phyloP scores from a whole-genome alignment of 805 yeast genomes.

The Myxozyma monticola region DNA sequence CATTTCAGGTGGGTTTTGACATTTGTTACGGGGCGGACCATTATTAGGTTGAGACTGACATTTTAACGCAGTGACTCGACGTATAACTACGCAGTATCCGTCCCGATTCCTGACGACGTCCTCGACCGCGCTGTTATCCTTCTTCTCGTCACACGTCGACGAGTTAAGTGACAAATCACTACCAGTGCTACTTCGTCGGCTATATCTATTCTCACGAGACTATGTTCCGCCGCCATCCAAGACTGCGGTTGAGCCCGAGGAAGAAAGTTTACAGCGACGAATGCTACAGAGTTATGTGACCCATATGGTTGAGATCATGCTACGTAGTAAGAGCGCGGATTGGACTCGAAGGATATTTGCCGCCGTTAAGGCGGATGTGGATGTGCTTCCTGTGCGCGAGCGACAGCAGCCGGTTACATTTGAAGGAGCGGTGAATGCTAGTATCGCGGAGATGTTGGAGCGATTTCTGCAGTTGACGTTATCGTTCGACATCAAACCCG shows the following conservation, averaged over 20 bases:
- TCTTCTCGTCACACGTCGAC: constrained; percentile 47
- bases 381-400: constrained; percentile 32
- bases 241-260: constrained; percentile 46
- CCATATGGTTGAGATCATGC: constrained; percentile 47
- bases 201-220: constrained; percentile 57
- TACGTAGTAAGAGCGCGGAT: constrained; percentile 36
- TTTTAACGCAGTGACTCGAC: constrained; percentile 39
- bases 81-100: constrained; percentile 71
- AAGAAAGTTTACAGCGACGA: constrained; percentile 55
- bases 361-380: constrained; percentile 38
- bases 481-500: constrained; percentile 66
- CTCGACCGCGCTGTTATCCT: constrained; percentile 57
- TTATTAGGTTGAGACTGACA: neutral
- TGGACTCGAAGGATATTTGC: constrained; percentile 39
- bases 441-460: constrained; percentile 40
- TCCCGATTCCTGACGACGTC: constrained; percentile 76
- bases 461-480: constrained; percentile 52
- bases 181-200: constrained; percentile 56
- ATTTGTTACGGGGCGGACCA: neutral
- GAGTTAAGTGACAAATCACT: constrained; percentile 38
- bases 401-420: constrained; percentile 35
- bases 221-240: constrained; percentile 49
- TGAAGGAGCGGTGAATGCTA: constrained; percentile 26
- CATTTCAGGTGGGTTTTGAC: constrained; percentile 41
- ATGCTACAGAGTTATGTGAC: constrained; percentile 65